Percentiles rank a stretch among this genome's conserved stretches.
Evolutionary conservation across 129 eudicot genomes (phyloP).

Genomic region (Scalesia atractyloides): DNA sequence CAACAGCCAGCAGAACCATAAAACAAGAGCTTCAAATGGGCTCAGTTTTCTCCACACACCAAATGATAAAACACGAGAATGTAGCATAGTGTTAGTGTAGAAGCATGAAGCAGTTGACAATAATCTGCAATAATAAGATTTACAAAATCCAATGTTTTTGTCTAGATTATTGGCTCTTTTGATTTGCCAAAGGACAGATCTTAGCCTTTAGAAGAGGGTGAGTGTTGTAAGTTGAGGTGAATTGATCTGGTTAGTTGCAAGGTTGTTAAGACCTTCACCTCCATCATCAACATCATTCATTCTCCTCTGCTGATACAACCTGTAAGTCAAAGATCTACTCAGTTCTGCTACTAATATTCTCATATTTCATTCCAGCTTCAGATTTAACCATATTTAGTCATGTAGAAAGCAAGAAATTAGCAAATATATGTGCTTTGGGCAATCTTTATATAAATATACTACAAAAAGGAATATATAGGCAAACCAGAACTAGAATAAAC

Average conservation of each 20-base stretch:
- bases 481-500: neutral
- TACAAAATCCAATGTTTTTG: too few relatives aligned
- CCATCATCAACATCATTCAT: neutral
- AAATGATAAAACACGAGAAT: neutral
- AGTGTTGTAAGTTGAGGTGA: slow-evolving; percentile 10
- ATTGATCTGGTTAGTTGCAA: slow-evolving; percentile 29
- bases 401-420: too few relatives aligned
- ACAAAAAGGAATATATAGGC: too few relatives aligned
- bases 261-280: slow-evolving; percentile 20
- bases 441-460: neutral
- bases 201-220: neutral
- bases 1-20: neutral
- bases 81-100: neutral
- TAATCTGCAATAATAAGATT: too few relatives aligned
- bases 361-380: neutral
- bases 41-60: neutral
- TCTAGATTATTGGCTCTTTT: neutral
- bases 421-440: neutral
- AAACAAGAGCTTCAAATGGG: neutral
- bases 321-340: slow-evolving; percentile 28
- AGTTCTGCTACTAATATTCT: neutral
- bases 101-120: too few relatives aligned
- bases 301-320: slow-evolving; percentile 16
- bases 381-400: neutral
- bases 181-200: neutral